A percentile compares a stretch with the other conserved stretches of the same genome.
Evolutionary conservation across 768 basidiomycete species (phyloP).

Genomic region (Mycena belliarum): DNA sequence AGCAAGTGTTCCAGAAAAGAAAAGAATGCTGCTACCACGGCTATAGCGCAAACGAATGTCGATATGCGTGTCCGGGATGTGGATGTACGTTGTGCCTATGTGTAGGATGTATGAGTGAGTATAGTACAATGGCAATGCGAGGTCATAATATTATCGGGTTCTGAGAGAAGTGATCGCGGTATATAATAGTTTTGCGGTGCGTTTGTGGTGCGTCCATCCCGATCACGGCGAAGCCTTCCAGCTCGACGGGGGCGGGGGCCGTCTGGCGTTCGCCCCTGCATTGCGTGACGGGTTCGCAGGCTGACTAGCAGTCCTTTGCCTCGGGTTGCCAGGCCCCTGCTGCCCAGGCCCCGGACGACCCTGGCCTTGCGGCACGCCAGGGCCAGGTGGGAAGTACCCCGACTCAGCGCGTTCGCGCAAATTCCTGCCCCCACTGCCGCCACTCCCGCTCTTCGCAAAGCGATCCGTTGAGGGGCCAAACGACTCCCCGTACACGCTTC

Average conservation of each 20-base stretch:
- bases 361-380: conserved; percentile 33
- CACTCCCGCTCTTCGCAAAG: conserved; percentile 9
- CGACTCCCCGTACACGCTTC: conserved; percentile 72
- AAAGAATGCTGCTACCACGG: not conserved
- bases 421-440: conserved; percentile 25
- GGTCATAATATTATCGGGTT: conserved; percentile 9
- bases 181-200: not conserved
- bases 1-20: not conserved
- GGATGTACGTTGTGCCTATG: no score
- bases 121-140: conserved; percentile 7
- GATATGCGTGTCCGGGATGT: not conserved
- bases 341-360: not conserved
- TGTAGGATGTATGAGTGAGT: not conserved
- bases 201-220: not conserved
- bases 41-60: not conserved
- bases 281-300: conserved; percentile 37
- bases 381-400: conserved; percentile 44
- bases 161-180: not conserved
- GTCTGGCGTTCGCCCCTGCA: conserved; percentile 19
- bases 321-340: conserved; percentile 23
- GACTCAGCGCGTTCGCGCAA: no score
- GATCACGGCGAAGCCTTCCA: conserved; percentile 44
- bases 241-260: conserved; percentile 57
- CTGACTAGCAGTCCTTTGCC: conserved; percentile 47
- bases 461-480: conserved; percentile 44